Base-by-base conservation (phyloP, 192 early-diverging fungal genomes). In the Physocladia obscura region DNA sequence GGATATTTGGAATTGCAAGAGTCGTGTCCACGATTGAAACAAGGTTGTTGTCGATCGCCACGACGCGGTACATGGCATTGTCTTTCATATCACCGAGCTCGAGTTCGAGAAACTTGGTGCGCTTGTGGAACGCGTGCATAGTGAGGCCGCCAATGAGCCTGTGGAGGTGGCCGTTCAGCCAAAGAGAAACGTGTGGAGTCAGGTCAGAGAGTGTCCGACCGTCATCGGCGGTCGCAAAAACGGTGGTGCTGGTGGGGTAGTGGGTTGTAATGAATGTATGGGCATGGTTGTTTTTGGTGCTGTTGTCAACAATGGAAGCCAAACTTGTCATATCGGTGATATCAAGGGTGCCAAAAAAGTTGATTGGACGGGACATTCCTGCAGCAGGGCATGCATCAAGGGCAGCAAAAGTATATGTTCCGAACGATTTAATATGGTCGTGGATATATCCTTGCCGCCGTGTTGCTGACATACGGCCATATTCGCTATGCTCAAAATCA, bases 1-100 rank as follows among this genome's bases (percentile, higher is more conserved):
- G 91, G 8, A 93, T 78, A 31, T 76, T 6, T 0, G 78, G 76
- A 26, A 89, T 61, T 2, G 91, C 87, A 69, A 95, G 74, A 0
- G 76, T 69, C 8, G 89, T 78, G 71, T 97, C 94, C 1, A 82
- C 76, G 78, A 96, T 91, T 3, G 90, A 87, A 15, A 97, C 80
- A 56, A 95, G 56, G 67, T 97, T 94, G 57, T 96, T 70, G 69
- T 97, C 94, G 1, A 97, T 84, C 5, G 89, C 90, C 39, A 93
- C 87, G 29, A 97, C 84, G 37, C 94, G 81, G 68, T 92, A 68
- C n/a, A 88, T 52, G 0, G 89, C 93, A 74, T 96, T 91, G 59
- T 88, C 82, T 78, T 97, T 97, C 81, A 97, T 85, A 56, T 97
- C 94, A 24, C 85, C 92, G 8, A 97, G 74, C 79, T 96, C 94